Conservation (phyloP, 805 yeast genomes). For the Saturnispora sanitii region DNA sequence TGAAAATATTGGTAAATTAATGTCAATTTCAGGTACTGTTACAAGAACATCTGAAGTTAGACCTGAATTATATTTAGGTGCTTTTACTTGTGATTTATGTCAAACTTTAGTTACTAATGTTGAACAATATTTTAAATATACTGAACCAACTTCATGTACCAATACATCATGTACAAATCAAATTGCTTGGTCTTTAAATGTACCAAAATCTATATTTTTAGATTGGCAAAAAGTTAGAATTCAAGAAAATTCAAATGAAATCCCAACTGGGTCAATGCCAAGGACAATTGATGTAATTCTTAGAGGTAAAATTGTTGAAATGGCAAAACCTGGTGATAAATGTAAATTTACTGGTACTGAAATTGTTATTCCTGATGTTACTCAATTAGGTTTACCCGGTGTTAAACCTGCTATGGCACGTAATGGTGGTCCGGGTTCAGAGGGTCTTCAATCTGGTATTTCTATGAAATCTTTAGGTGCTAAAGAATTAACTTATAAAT, state of each 20-base stretch:
- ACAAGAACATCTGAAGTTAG: conserved; percentile 94
- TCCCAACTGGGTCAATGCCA: conserved; percentile 98
- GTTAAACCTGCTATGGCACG: conserved; percentile 76
- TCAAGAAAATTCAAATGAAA: conserved; percentile 93
- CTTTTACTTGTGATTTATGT: conserved; percentile 85
- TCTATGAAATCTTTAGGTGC: conserved; percentile 84
- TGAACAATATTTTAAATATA: conserved; percentile 86
- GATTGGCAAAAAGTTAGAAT: conserved; percentile 97
- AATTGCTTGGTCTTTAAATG: conserved; percentile 73
- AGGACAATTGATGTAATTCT: conserved; percentile 86
- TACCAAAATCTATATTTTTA: conserved; percentile 74
- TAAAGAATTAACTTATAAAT: conserved; percentile 82
- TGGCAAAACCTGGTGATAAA: conserved; percentile 96
- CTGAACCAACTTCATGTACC: conserved; percentile 90
- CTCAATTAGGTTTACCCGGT: conserved; percentile 93
- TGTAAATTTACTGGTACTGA: conserved; percentile 91
- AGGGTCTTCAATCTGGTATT: conserved; percentile 75
- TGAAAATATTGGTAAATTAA: conserved; percentile 74
- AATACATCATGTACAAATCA: conserved; percentile 83
- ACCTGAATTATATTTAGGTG: conserved; percentile 81
- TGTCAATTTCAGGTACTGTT: conserved; percentile 87
- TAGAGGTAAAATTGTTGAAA: conserved; percentile 89
- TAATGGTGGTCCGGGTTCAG: conserved; percentile 44
- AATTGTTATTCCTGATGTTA: conserved; percentile 88
- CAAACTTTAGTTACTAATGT: conserved; percentile 77